A percentile compares a stretch with the other conserved stretches of the same genome.
Evolutionary conservation across 768 basidiomycete species (phyloP).

Genomic region (Rubroboletus pulcherrimus): DNA sequence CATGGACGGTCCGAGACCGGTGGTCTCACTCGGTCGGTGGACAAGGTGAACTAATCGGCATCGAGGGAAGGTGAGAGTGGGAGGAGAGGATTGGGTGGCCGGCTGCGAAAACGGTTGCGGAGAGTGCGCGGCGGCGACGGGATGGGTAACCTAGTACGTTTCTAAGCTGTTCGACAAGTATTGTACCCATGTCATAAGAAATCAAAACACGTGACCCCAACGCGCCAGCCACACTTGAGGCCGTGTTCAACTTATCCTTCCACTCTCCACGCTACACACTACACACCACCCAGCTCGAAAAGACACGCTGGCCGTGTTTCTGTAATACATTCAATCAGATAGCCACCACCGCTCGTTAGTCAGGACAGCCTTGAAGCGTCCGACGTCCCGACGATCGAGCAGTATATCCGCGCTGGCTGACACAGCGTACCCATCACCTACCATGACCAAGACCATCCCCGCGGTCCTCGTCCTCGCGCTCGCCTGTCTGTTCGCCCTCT

Average conservation of each 20-base stretch:
- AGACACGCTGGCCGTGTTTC: conserved; percentile 15
- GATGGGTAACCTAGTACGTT: not conserved
- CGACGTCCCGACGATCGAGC: not conserved
- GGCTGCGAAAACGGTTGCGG: conserved; percentile 18
- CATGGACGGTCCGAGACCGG: not conserved
- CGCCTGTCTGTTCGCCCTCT: conserved; percentile 7
- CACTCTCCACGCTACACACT: not conserved
- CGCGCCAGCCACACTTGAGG: not conserved
- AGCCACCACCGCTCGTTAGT: not conserved
- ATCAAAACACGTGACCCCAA: conserved; percentile 15
- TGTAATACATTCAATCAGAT: not conserved
- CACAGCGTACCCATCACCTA: not conserved
- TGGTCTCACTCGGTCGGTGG: not conserved
- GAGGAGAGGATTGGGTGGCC: conserved; percentile 6
- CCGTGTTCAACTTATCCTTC: not conserved
- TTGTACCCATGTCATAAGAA: not conserved
- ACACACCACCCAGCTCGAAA: not conserved
- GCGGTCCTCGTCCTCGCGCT: conserved; percentile 3
- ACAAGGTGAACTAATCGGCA: conserved; percentile 17
- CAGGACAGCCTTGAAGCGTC: not conserved
- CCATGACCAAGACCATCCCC: conserved; percentile 2
- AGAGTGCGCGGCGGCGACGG: conserved; percentile 2
- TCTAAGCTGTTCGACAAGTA: not conserved
- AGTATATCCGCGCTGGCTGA: not conserved
- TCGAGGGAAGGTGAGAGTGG: conserved; percentile 5